Evolutionary conservation across 257 asterid genomes (phyloP), one percentile per base, ranked within the genome.

Genomic region (Fraxinus americana): DNA sequence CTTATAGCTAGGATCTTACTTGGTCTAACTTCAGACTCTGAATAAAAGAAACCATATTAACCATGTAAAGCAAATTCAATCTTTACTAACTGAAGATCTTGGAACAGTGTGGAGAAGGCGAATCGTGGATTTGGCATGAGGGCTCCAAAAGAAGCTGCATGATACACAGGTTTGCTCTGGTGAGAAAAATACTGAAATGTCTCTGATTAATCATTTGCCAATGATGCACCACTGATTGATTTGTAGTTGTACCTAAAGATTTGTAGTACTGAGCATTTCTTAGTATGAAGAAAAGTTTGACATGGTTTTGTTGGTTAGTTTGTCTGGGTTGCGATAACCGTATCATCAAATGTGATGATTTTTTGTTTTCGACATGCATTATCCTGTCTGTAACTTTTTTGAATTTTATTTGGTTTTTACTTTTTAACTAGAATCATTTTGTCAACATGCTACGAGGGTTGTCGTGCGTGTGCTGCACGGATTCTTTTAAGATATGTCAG

Each of bases 91-190:
- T 75, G 34, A 21, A 70, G 43, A 36, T 78, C 35, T 48, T 63
- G 45, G 72, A 65, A 74, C 90, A 94, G 98, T 14, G 84, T 92
- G 86, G 98, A 94, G 94, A 89, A 71, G 81, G 73, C 81, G 76
- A 91, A 87, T 87, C 96, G 86, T 57, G 98, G 98, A 36, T 92
- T 91, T 35, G 98, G 98, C 80, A 92, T 94, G 97, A 89, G 81
- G 78, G 77, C 78, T 79, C 97, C 96, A 36, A 89, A 83, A 65
- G 79, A 78, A 72, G 88, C 76, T 74, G 86, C 82, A n/a, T 83
- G 76, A 83, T 19, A 73, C 27, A 43, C 14, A 8, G 45, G 59
- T 48, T 48, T 48, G 57, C 19, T 12, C 14, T 48, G 57, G 57
- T 48, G 14, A 48, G 19, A 48, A 48, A 11, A 48, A 11, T 48